phyloP scores from a whole-genome alignment of 2,329 filamentous ascomycete species.

The Venturiaceae sp. region DNA sequence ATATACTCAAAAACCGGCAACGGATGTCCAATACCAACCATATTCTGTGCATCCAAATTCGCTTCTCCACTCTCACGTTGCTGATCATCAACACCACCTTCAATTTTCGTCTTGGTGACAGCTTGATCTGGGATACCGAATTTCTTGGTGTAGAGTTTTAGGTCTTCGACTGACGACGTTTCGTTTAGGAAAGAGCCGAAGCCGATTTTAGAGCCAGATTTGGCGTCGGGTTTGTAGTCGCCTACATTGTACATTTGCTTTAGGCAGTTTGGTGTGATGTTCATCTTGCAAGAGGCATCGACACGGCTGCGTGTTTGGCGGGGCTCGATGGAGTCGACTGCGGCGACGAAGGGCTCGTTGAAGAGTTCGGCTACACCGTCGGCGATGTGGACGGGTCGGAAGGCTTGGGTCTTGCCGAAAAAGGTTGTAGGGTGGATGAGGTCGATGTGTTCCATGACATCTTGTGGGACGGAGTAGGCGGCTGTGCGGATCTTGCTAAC shows the following conservation, averaged over 20 bases:
- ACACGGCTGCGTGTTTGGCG: slow-evolving; percentile 9
- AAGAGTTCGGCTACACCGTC: background rate
- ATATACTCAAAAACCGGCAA: slow-evolving; percentile 37
- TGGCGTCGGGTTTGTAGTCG: slow-evolving; percentile 26
- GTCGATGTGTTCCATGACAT: slow-evolving; percentile 45
- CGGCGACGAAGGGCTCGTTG: background rate
- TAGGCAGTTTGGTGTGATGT: slow-evolving; percentile 37
- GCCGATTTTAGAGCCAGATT: slow-evolving; percentile 29
- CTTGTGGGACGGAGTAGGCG: slow-evolving; percentile 51
- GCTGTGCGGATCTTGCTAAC: slow-evolving; percentile 42
- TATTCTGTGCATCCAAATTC: slow-evolving; percentile 32
- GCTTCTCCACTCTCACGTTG: slow-evolving; percentile 18
- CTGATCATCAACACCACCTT: slow-evolving; percentile 3
- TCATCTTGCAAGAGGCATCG: slow-evolving; percentile 29
- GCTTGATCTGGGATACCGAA: slow-evolving; percentile 5
- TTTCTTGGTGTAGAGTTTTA: slow-evolving; percentile 13
- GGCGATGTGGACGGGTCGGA: background rate
- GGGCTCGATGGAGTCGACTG: background rate
- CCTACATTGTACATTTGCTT: slow-evolving; percentile 37
- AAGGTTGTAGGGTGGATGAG: slow-evolving; percentile 55
- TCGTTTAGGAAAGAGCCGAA: slow-evolving; percentile 40
- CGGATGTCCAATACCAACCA: slow-evolving; percentile 32
- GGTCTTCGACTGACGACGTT: slow-evolving; percentile 37
- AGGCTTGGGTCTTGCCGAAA: slow-evolving; percentile 8
- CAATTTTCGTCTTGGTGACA: background rate